Base-by-base conservation (phyloP, 257 asterid species). In the Craterostigma plantagineum region DNA sequence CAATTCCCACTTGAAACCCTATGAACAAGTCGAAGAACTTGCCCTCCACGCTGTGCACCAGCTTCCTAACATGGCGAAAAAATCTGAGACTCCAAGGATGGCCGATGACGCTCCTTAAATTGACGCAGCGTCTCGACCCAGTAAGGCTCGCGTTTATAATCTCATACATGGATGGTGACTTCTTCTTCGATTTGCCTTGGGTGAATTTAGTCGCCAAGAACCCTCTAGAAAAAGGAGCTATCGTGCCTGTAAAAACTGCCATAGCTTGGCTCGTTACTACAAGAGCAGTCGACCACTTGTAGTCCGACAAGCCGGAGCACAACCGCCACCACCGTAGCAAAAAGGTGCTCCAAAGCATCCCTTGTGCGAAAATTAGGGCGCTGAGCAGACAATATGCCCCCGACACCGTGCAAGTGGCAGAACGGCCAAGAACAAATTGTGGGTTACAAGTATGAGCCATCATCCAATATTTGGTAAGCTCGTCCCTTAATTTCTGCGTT, bases 371-470 rank as follows among this genome's bases (percentile, higher is more conserved):
- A 45, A 55, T 50, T 8, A 56, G 48, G 0, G 81, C 62, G 51
- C 72, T 59, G 16, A 79, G 27, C 8, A 83, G 67, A 57, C 93
- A 79, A 57, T 76, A 68, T 4, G 80, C 86, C 0, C 95, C 93
- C 0, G 93, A 73, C 0, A 72, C 82, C 0, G 75, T 77, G 52
- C 92, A 68, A 0, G 96, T 85, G 0, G 82, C 85, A 12, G 75
- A 34, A 14, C 86, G 85, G 6, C 65, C 84, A 63, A 58, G 42
- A 42, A 84, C 92, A 11, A 76, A 84, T 42, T 84, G 93, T 0
- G 93, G 93, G 46, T 64, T 65, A 18, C 92, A 69, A 35, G 92
- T 79, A 48, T 76, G 83, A 0, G 96, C 93, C 96, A 84, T 77
- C 75, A 77, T 80, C 96, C 96, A 84, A 53, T 63, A 70, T 45